Evolutionary conservation across 1,284 basidiomycete species (phyloP).

Genomic region (Cutaneotrichosporon daszewskae): DNA sequence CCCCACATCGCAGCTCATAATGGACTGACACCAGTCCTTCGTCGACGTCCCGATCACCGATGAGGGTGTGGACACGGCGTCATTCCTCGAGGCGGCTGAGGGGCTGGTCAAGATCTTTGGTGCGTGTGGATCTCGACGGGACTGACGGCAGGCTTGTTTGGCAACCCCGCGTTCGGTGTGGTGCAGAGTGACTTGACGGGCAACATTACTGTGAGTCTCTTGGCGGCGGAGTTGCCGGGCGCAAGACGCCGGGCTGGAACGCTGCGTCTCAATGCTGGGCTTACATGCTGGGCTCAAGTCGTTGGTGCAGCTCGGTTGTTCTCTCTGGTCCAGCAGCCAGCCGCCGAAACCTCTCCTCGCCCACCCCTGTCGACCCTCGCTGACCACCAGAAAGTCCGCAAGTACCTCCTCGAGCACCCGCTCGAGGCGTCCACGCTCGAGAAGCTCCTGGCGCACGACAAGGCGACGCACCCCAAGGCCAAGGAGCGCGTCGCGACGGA

Average conservation of each 20-base stretch:
- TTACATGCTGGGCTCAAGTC: no score
- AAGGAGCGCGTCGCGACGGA: conserved; percentile 63
- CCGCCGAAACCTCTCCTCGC: no score
- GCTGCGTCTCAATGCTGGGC: no score
- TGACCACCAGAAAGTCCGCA: conserved; percentile 72
- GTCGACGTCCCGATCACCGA: conserved; percentile 82
- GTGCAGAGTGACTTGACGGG: conserved; percentile 87
- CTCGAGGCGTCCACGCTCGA: conserved; percentile 72
- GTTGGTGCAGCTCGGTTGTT: no score
- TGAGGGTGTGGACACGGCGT: conserved; percentile 77
- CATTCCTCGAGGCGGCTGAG: conserved; percentile 83
- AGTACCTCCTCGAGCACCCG: conserved; percentile 65
- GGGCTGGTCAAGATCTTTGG: conserved; percentile 89
- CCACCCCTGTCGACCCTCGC: no score
- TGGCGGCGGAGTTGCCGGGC: no score
- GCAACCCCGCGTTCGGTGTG: conserved; percentile 74
- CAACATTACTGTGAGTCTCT: conserved; percentile 74
- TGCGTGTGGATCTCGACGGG: conserved; percentile 46
- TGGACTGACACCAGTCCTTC: conserved; percentile 64
- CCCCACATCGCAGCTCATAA: neutral
- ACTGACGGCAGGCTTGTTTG: conserved; percentile 66
- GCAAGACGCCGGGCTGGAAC: no score
- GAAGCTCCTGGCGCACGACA: conserved; percentile 76
- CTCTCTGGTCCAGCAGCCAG: no score
- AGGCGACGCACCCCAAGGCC: conserved; percentile 48